Evolutionary conservation across 768 basidiomycete species (phyloP).

Genomic region (Cytidiella melzeri): DNA sequence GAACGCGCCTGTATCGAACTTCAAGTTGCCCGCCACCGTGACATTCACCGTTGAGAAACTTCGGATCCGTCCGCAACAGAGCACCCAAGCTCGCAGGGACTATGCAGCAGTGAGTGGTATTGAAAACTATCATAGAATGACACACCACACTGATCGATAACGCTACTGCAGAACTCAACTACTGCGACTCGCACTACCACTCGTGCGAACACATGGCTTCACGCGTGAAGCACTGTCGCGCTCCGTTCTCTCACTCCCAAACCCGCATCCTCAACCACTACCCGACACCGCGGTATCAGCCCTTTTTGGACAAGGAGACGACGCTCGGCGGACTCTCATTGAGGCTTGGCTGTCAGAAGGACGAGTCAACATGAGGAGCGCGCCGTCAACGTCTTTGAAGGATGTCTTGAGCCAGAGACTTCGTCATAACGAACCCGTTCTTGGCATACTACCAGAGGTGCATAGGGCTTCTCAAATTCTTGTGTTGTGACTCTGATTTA

Average conservation of each 20-base stretch:
- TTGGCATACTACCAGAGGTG: constrained; percentile 64
- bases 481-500: not conserved
- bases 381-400: constrained; percentile 30
- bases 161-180: constrained; percentile 33
- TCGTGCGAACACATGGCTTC: constrained; percentile 66
- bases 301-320: constrained; percentile 66
- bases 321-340: constrained; percentile 58
- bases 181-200: constrained; percentile 55
- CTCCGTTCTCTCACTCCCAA: constrained; percentile 52
- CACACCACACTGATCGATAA: too few species aligned
- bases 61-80: too few species aligned
- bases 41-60: too few species aligned
- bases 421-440: constrained; percentile 60
- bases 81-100: too few species aligned
- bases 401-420: constrained; percentile 53
- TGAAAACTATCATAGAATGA: too few species aligned
- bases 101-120: too few species aligned
- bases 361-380: constrained; percentile 39
- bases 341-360: constrained; percentile 74
- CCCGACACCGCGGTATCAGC: constrained; percentile 65
- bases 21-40: too few species aligned
- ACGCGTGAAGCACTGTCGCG: constrained; percentile 63
- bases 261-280: constrained; percentile 51
- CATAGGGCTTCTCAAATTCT: not conserved
- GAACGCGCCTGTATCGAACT: too few species aligned